Percentiles rank a stretch among this genome's conserved stretches.
phyloP scores from a whole-genome alignment of 2,329 filamentous ascomycete species.

The Penicillium crustosum region DNA sequence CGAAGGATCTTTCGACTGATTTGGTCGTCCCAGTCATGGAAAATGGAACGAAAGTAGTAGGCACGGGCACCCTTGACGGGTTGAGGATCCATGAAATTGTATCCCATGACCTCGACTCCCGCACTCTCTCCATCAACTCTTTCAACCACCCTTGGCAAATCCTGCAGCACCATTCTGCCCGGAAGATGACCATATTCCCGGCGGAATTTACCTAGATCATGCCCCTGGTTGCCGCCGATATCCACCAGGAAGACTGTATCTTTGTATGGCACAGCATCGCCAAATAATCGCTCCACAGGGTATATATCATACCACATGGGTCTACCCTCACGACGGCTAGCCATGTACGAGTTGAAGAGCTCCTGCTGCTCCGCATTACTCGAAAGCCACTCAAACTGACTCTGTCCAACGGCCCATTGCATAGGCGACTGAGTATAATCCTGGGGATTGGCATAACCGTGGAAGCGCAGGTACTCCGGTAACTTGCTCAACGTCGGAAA shows the following conservation, averaged over 20 bases:
- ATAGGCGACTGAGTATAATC: constrained; percentile 33
- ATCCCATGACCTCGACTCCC: constrained; percentile 33
- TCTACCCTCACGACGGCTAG: constrained; percentile 32
- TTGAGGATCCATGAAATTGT: constrained; percentile 37
- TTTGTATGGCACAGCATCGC: constrained; percentile 23
- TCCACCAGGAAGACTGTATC: constrained; percentile 43
- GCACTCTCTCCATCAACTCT: constrained; percentile 7
- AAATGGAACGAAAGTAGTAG: constrained; percentile 42
- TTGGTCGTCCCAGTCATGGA: constrained; percentile 41
- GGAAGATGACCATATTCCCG: constrained; percentile 34
- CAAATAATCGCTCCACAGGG: constrained; percentile 27
- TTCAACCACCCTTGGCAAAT: constrained; percentile 35
- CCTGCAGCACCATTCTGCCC: constrained; percentile 42
- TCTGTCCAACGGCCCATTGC: constrained; percentile 35
- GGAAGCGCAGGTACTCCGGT: constrained; percentile 31
- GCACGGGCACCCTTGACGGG: constrained; percentile 34
- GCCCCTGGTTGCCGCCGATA: constrained; percentile 44
- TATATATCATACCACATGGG: constrained; percentile 36
- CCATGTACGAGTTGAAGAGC: constrained; percentile 38
- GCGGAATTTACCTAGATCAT: constrained; percentile 38
- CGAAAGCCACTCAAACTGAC: constrained; percentile 37
- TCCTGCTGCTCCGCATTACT: constrained; percentile 26
- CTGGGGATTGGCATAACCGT: constrained; percentile 29
- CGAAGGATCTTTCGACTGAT: constrained; percentile 34
- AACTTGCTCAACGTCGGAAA: constrained; percentile 34